A percentile compares a stretch with the other conserved stretches of the same genome.
These are phyloP conservation scores for Cucurbita pepo DNA, from an alignment of 306 rosid species.

Conservation along the genomic window DNA sequence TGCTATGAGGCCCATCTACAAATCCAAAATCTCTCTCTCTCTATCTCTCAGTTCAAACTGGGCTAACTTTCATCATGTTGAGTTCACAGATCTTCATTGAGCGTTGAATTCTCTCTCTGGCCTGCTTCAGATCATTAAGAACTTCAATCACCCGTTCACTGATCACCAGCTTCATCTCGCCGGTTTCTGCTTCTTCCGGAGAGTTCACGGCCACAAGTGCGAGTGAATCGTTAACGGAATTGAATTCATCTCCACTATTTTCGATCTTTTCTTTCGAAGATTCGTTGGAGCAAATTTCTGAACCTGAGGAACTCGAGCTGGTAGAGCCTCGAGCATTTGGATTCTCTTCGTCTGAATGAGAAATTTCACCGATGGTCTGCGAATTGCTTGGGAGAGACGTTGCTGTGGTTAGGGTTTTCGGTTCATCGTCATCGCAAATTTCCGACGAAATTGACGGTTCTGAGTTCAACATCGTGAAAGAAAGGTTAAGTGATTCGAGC, in stretches of 20 bases:
- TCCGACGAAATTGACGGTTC: constrained; percentile 32
- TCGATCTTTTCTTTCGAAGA: constrained; percentile 24
- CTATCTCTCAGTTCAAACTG: neutral
- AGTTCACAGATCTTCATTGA: neutral
- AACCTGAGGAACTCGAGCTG: neutral
- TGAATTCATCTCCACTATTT: constrained; percentile 12
- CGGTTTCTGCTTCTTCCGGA: neutral
- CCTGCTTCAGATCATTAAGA: neutral
- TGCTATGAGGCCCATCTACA: neutral
- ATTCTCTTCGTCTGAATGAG: neutral
- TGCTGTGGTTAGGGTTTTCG: constrained; percentile 12
- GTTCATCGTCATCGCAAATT: constrained; percentile 18
- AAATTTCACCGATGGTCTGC: constrained; percentile 1
- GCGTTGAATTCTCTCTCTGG: neutral
- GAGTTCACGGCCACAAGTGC: neutral
- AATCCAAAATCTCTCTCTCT: neutral
- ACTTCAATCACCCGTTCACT: neutral
- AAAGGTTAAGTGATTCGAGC: constrained; percentile 32
- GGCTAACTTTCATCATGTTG: neutral
- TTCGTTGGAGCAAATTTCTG: neutral
- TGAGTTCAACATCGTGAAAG: constrained; percentile 19
- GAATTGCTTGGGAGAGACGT: neutral
- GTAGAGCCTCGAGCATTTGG: neutral
- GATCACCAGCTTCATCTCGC: neutral
- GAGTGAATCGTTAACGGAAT: neutral